These are phyloP conservation scores for Boletales sp. DNA, from an alignment of 768 basidiomycete genomes.

Conservation along the genomic window DNA sequence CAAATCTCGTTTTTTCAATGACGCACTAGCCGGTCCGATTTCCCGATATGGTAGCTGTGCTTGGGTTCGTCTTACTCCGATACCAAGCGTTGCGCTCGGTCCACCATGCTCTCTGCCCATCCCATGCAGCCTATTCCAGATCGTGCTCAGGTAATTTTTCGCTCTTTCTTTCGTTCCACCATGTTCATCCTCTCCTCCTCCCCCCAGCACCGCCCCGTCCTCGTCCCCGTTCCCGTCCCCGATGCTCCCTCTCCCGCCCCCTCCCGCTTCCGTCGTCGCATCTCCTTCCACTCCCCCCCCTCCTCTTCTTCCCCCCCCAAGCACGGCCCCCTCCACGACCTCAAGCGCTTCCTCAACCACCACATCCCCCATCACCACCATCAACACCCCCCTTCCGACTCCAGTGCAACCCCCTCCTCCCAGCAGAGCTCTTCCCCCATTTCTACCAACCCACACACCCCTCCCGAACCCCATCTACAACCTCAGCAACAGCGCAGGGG, in stretches of 20 bases:
- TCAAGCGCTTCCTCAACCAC: constrained; percentile 92
- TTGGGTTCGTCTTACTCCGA: constrained; percentile 1
- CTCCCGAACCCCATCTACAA: constrained; percentile 29
- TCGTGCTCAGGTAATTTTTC: not conserved
- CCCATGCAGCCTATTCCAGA: constrained; percentile 30
- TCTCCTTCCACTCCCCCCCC: constrained; percentile 25
- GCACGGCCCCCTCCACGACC: constrained; percentile 81
- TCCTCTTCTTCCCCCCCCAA: constrained; percentile 20
- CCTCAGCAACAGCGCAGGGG: constrained; percentile 36
- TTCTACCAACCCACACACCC: constrained; percentile 24
- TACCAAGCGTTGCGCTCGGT: not conserved
- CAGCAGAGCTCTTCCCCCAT: constrained; percentile 26
- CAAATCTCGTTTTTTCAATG: constrained; percentile 3
- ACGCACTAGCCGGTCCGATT: constrained; percentile 13
- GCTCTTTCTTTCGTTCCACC: not conserved
- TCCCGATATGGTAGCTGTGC: constrained; percentile 13
- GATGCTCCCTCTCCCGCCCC: constrained; percentile 12
- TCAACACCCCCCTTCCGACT: constrained; percentile 12
- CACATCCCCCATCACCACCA: constrained; percentile 58
- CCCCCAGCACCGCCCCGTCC: not conserved
- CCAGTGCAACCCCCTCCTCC: constrained; percentile 25
- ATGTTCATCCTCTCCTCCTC: not conserved
- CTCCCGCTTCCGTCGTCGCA: constrained; percentile 25
- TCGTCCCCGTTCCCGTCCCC: not conserved
- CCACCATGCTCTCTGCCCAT: constrained; percentile 35